Base-by-base conservation (phyloP, 441 rosid genomes). In the Pelargonium cotyledonis region DNA sequence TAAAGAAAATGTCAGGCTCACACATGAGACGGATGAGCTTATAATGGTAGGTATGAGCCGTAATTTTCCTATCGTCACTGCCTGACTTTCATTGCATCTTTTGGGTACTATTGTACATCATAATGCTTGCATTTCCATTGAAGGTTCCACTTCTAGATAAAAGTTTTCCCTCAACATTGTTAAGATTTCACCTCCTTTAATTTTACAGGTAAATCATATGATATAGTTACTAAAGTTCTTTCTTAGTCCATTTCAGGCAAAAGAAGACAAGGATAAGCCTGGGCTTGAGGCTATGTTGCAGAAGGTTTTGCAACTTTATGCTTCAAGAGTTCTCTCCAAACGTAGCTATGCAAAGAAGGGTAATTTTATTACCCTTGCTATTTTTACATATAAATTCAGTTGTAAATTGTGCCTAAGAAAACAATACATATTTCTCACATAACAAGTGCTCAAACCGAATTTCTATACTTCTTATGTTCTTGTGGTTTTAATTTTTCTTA, bases 291-390 rank as follows among this genome's bases (percentile, higher is more conserved):
- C 97, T 65, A 94, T 91, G 98, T 74, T 94, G 75, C 98, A 85
- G 78, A 94, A 91, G 75, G 95, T 91, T 77, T 80, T 94, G 73
- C 97, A 89, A 76, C 86, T 89, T 70, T 94, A 91, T 78, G 95
- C 98, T 77, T 87, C 95, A 55, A 82, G 8, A 7, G 62, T 83
- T 70, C 96, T 94, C 63, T 94, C 95, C 10, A 89, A 85, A 76
- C 96, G 93, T 75, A 89, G 97, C 80, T 93, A 88, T 79, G 97
- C 96, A 58, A 88, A 86, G 82, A 89, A 89, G 86, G 97, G 98
- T 88, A 65, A 69, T 64, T 51, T 64, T 41, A 16, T 61, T 65
- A 18, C 8, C 55, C 61, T 21, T 68, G 6, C 66, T 64, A 18
- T 47, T 65, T 67, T 65, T 65, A 63, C 9, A 18, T 53, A 58